Percentiles rank a stretch among this genome's conserved stretches.
Conservation (phyloP, 2,329 filamentous ascomycete species). For the Bretziella fagacearum region DNA sequence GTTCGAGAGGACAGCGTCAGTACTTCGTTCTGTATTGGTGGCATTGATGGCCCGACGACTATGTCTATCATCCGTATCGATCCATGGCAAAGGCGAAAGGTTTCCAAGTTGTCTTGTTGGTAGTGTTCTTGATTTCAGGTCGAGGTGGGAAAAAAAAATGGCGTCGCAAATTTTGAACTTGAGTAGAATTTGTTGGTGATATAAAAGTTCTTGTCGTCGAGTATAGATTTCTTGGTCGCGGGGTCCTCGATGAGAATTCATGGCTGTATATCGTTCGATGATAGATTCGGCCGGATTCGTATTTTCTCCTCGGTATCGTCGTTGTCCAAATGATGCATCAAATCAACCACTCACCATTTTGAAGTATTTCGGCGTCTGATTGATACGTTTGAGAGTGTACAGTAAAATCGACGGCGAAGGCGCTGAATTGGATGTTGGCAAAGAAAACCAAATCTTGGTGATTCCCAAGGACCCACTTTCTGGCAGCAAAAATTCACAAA, state of each 20-base stretch:
- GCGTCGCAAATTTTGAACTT: no score
- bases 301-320: not conserved
- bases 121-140: no score
- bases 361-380: constrained; percentile 15
- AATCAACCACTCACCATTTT: constrained; percentile 14
- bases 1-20: constrained; percentile 10
- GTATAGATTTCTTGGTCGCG: constrained; percentile 1
- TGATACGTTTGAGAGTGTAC: constrained; percentile 14
- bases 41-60: not conserved
- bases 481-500: constrained; percentile 13
- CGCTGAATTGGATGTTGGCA: constrained; percentile 14
- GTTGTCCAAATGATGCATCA: constrained; percentile 5
- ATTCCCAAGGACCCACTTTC: constrained; percentile 11
- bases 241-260: not conserved
- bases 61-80: not conserved
- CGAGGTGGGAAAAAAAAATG: not conserved
- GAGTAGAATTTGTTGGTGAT: no score
- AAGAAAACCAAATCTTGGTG: constrained; percentile 15
- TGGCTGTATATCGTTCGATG: not conserved
- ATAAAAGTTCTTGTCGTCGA: not conserved
- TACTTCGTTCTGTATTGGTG: constrained; percentile 9
- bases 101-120: no score
- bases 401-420: constrained; percentile 14
- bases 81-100: not conserved
- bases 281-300: not conserved